Conservation (phyloP, 768 basidiomycete species). For the Kwoniella sp. region DNA sequence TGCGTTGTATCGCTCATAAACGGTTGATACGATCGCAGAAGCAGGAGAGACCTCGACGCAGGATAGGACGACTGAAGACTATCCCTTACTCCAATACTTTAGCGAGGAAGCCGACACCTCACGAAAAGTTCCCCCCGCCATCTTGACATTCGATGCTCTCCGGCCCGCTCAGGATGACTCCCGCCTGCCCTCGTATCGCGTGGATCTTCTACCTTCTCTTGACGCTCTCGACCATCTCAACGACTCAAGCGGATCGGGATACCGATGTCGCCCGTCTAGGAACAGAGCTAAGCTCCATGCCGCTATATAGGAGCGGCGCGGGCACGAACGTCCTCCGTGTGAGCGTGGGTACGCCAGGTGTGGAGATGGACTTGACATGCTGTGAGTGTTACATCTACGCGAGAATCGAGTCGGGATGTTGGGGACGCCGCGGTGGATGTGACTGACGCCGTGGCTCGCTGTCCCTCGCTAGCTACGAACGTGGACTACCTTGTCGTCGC, state of each 20-base stretch:
- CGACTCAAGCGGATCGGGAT: conserved; percentile 12
- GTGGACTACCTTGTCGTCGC: conserved; percentile 49
- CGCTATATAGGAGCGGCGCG: conserved; percentile 40
- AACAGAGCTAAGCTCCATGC: conserved; percentile 36
- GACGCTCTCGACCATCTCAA: neutral
- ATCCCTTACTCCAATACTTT: too few relatives aligned
- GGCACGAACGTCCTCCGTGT: conserved; percentile 47
- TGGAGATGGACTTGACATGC: conserved; percentile 45
- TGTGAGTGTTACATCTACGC: conserved; percentile 49
- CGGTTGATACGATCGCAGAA: too few relatives aligned
- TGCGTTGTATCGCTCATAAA: too few relatives aligned
- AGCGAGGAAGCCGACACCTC: too few relatives aligned
- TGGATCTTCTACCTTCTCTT: too few relatives aligned
- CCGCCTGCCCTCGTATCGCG: neutral
- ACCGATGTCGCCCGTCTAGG: conserved; percentile 35
- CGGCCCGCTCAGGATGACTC: neutral
- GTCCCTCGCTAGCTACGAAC: conserved; percentile 40
- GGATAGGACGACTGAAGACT: too few relatives aligned
- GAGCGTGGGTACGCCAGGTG: conserved; percentile 35
- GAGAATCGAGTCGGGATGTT: too few relatives aligned
- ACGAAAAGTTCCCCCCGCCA: too few relatives aligned
- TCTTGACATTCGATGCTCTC: too few relatives aligned
- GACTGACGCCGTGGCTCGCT: neutral
- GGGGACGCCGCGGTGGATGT: too few relatives aligned
- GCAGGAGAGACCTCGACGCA: too few relatives aligned